Evolutionary conservation across 1,139 yeast genomes (phyloP).

Genomic region (Ogataea hybrid): DNA sequence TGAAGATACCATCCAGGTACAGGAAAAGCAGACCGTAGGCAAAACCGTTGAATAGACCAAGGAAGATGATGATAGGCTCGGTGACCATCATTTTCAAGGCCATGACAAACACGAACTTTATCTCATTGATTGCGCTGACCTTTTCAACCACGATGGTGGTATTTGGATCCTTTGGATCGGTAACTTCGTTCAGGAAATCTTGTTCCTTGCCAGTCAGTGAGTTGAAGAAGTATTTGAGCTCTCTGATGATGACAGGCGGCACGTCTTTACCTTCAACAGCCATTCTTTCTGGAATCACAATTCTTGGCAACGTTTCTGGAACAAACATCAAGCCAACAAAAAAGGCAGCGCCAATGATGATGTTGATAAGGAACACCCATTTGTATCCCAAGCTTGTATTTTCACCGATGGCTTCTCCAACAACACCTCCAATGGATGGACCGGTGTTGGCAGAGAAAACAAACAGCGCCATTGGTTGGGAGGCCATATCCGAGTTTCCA

Average conservation of each 20-base stretch:
- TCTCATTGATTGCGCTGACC: constrained; percentile 25
- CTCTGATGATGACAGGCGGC: constrained; percentile 26
- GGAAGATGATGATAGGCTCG: constrained; percentile 33
- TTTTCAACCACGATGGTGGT: constrained; percentile 26
- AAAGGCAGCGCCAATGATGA: constrained; percentile 30
- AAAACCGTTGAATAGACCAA: constrained; percentile 34
- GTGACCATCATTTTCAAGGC: constrained; percentile 33
- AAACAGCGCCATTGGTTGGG: constrained; percentile 34
- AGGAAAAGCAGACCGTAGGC: constrained; percentile 36
- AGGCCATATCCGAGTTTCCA: constrained; percentile 32
- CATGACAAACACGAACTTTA: constrained; percentile 29
- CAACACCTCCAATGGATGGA: constrained; percentile 35
- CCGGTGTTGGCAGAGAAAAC: constrained; percentile 34
- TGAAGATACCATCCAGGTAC: constrained; percentile 34
- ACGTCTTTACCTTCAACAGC: constrained; percentile 24
- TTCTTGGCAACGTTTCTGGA: constrained; percentile 34
- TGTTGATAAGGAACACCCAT: constrained; percentile 33
- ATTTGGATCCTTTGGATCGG: constrained; percentile 17
- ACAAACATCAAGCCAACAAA: constrained; percentile 23
- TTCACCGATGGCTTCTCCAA: constrained; percentile 34
- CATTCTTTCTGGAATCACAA: constrained; percentile 32
- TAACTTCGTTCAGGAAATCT: constrained; percentile 19
- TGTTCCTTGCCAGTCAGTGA: constrained; percentile 21
- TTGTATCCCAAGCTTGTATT: constrained; percentile 28
- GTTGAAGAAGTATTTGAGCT: constrained; percentile 22